Evolutionary conservation across 805 yeast genomes (phyloP), one percentile per base, ranked within the genome.

Genomic region (Candida ponderosae): DNA sequence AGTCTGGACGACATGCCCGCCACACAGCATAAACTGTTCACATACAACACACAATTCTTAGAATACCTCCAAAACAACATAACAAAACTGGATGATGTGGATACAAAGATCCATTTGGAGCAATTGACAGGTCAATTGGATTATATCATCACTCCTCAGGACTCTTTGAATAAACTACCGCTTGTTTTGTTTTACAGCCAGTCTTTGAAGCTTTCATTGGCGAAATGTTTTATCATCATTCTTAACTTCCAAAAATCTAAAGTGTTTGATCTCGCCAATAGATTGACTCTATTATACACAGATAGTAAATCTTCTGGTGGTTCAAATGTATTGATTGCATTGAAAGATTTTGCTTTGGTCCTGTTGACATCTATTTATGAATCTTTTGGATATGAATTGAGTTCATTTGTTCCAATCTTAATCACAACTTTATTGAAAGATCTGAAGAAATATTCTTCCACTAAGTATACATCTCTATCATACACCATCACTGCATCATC

Each of bases 391-490:
- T 50, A 53, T 11, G 56, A 56, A 10, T 40, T 65, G 3, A 48
- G 56, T 6, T 59, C 68, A 1, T 50, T 63, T 29, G 48, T 54
- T 2, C 63, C 70, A 6, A 39, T 59, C 5, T 28, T 64, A 4
- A 35, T 59, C 14, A 36, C 57, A 7, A 39, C 51, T 1, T 32
- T 59, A 6, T 47, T 62, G 37, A 63, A 59, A 40, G 49, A 57
- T 17, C 32, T 66, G 18, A 65, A 62, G 39, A 63, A 62, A 36
- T 50, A 48, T 14, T 58, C 58, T 24, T 51, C 59, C 28, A 44
- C 44, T 23, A 62, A 59, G 38, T 44, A 59, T 33, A 32, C 48
- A 13, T 62, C 63, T 41, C 50, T 60, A 5, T 39, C 49, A 5
- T n/a, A n/a, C n/a, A n/a, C n/a, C n/a, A n/a, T n/a, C n/a, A 59